Percentiles rank a stretch among this genome's conserved stretches.
Conservation (phyloP, 2,329 filamentous ascomycete species). For the Metarhizium album region DNA sequence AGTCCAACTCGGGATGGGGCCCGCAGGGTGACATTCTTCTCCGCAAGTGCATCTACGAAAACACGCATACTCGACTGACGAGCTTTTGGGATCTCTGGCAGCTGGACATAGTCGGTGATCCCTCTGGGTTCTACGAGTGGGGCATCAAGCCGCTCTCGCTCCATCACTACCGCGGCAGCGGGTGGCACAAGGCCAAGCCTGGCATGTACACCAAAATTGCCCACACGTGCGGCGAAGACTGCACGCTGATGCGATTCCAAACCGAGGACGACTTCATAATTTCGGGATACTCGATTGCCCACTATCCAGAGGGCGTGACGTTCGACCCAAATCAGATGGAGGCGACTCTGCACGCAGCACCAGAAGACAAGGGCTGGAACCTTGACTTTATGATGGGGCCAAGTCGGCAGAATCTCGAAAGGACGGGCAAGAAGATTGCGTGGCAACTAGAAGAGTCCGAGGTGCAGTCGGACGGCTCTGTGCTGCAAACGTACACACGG, state of each 20-base stretch:
- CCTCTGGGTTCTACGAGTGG: constrained; percentile 53
- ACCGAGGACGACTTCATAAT: constrained; percentile 43
- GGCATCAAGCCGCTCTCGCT: constrained; percentile 49
- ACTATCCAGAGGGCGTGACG: constrained; percentile 41
- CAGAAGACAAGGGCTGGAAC: constrained; percentile 37
- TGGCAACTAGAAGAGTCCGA: constrained; percentile 43
- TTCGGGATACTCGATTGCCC: constrained; percentile 48
- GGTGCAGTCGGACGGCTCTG: constrained; percentile 35
- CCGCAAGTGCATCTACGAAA: constrained; percentile 53
- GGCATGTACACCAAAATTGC: constrained; percentile 46
- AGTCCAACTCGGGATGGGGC: constrained; percentile 48
- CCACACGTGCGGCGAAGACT: constrained; percentile 50
- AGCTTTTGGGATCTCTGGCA: constrained; percentile 48
- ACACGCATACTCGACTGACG: constrained; percentile 47
- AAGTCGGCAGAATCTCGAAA: constrained; percentile 33
- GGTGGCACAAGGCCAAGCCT: constrained; percentile 44
- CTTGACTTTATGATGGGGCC: constrained; percentile 41
- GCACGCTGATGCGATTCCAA: constrained; percentile 47
- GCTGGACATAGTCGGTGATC: constrained; percentile 48
- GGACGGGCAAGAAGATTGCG: constrained; percentile 39
- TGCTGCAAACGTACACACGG: constrained; percentile 42
- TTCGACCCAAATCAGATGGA: constrained; percentile 41
- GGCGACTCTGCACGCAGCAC: constrained; percentile 39
- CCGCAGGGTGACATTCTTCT: constrained; percentile 51
- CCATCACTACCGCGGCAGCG: constrained; percentile 53